Base-by-base conservation (phyloP, 352 stramenopile species). In the Globisporangium orthogonon region DNA sequence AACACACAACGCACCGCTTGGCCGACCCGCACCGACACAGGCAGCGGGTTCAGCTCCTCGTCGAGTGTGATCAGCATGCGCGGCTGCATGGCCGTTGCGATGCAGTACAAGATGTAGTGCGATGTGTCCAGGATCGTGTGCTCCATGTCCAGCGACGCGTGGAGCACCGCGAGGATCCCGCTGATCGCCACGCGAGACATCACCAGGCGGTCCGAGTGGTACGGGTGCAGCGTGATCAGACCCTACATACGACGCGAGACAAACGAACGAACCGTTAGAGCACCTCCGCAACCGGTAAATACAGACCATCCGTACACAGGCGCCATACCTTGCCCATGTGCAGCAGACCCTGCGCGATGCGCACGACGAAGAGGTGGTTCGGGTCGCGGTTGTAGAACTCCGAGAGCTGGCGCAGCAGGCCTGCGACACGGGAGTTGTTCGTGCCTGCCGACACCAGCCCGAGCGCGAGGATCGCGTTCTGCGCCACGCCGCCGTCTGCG, bases 341-440 rank as follows among this genome's bases (percentile, higher is more conserved):
- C 50, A 99, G 86, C 61, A 99, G 81, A 23, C 97, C 97, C 71
- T 99, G 97, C 31, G 97, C 92, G 62, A 99, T 98, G 60, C 97
- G 93, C 37, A 99, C 96, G 53, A 98, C 96, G 58, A 99, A 99
- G 30, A 99, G 81, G 61, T 98, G 94, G 60, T 97, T 95, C 43
- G 96, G 85, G 61, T 99, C 97, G 40, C 97, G 96, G 53, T 70
- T 95, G 81, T 99, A 99, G 66, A 99, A 99, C 67, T 99, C 97
- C 37, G 93, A 97, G 57, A 98, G 79, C 63, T 97, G 86, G 50
- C 97, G 91, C 54, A 99, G 83, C 33, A 99, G 76, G 58, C 97
- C 96, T 18, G 97, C 97, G 50, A 99, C 95, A 29, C 97, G 89
- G 43, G 94, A 98, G 75, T 99, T 99, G 75, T 99, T 99, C n/a